These are phyloP conservation scores for Coccomyxa sp. DNA, from an alignment of 139 green algal species.

Conservation along the genomic window DNA sequence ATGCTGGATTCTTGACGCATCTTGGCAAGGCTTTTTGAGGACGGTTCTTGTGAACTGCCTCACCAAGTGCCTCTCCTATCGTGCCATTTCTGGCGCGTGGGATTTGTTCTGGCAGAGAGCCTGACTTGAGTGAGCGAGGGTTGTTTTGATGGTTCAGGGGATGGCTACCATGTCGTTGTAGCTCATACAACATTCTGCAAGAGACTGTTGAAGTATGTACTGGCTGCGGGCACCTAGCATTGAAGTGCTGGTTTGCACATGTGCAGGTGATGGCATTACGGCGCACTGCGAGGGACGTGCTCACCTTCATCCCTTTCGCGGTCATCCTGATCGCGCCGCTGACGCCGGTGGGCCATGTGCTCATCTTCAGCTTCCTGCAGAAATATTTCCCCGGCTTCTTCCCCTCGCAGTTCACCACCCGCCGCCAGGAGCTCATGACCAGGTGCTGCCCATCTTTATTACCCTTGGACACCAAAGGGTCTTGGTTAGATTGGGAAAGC, in stretches of 20 bases:
- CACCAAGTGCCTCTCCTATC: no score
- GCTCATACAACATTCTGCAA: no score
- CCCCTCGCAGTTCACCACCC: constrained; percentile 87
- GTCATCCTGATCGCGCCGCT: constrained; percentile 97
- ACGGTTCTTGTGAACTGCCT: no score
- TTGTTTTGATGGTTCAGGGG: no score
- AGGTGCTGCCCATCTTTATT: constrained; percentile 10
- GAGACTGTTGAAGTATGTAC: not conserved
- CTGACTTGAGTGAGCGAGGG: no score
- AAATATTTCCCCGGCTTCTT: constrained; percentile 97
- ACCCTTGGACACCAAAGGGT: no score
- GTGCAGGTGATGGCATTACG: constrained; percentile 81
- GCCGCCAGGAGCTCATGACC: constrained; percentile 79
- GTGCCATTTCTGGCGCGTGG: no score
- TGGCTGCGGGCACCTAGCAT: not conserved
- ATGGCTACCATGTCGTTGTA: no score
- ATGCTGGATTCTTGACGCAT: no score
- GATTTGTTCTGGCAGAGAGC: no score
- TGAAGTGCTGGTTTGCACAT: not conserved
- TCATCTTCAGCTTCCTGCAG: constrained; percentile 97
- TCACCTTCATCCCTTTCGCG: constrained; percentile 93
- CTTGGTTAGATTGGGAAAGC: no score
- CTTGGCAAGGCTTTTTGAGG: no score
- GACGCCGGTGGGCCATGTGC: constrained; percentile 94
- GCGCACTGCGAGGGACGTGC: constrained; percentile 84